These are phyloP conservation scores for Cytospora mali DNA, from an alignment of 2,329 filamentous ascomycete species.

Conservation along the genomic window DNA sequence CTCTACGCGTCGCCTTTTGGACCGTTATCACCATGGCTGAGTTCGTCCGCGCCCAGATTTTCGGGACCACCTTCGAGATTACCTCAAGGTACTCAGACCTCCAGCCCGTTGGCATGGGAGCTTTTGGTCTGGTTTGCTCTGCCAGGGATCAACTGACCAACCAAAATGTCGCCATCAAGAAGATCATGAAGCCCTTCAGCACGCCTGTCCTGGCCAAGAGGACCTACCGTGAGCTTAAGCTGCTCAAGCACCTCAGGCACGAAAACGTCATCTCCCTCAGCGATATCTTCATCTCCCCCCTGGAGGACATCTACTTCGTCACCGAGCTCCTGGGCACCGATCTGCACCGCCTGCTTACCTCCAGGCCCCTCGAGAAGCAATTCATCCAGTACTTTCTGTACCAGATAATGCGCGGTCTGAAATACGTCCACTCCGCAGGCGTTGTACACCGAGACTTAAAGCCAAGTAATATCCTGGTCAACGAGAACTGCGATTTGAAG, in stretches of 20 bases:
- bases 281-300: conserved; percentile 98
- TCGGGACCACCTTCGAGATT: conserved; percentile 99
- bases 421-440: conserved; percentile 98
- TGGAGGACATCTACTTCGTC: conserved; percentile 99
- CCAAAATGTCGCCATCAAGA: conserved; percentile 98
- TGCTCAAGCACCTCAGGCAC: conserved; percentile 93
- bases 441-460: conserved; percentile 98
- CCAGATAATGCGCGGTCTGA: conserved; percentile 95
- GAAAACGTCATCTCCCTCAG: conserved; percentile 96
- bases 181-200: conserved; percentile 99
- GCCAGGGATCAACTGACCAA: conserved; percentile 96
- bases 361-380: conserved; percentile 95
- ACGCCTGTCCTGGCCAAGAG: conserved; percentile 98
- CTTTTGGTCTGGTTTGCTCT: conserved; percentile 96
- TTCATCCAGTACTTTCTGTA: conserved; percentile 99
- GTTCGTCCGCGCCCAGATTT: conserved; percentile 99
- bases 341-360: conserved; percentile 91
- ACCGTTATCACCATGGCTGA: conserved; percentile 78
- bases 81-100: conserved; percentile 98
- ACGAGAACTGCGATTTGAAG: conserved; percentile 99
- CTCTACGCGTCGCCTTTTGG: background rate
- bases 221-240: conserved; percentile 95
- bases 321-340: conserved; percentile 97
- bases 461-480: conserved; percentile 98
- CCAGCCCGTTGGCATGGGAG: conserved; percentile 98